phyloP scores from a whole-genome alignment of 106 monocot genomes.

The Acorus gramineus region DNA sequence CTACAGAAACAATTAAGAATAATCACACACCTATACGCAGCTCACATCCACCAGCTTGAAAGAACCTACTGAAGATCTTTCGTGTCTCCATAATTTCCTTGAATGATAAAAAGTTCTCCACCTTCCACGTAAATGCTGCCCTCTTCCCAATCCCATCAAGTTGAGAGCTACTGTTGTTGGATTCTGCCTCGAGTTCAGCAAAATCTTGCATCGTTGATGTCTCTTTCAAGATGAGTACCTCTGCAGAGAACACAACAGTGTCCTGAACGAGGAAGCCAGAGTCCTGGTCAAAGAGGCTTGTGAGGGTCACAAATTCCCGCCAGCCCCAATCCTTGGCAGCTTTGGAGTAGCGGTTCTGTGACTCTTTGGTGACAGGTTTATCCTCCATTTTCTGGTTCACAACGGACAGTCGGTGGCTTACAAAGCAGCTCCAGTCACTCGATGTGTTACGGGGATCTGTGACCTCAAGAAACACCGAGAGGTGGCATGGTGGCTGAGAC shows the following conservation, averaged over 20 bases:
- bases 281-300: slow-evolving; percentile 93
- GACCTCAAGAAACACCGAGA: no score
- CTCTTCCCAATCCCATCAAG: slow-evolving; percentile 47
- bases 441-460: no score
- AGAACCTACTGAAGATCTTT: slow-evolving; percentile 96
- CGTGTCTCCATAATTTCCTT: slow-evolving; percentile 99
- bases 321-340: slow-evolving; percentile 99
- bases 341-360: slow-evolving; percentile 61
- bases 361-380: no score
- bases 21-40: slow-evolving; percentile 72
- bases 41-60: slow-evolving; percentile 88
- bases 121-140: slow-evolving; percentile 81
- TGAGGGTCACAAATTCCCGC: slow-evolving; percentile 95
- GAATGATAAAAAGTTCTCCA: slow-evolving; percentile 90
- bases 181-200: slow-evolving; percentile 31
- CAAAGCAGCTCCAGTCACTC: slow-evolving; percentile 78
- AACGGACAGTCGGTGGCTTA: slow-evolving; percentile 79
- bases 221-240: no score
- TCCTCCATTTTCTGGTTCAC: no score
- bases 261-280: slow-evolving; percentile 89
- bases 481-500: slow-evolving; percentile 93
- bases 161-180: slow-evolving; percentile 15
- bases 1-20: background rate
- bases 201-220: background rate
- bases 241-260: slow-evolving; percentile 11